These are phyloP conservation scores for Coemansia sp. DNA, from an alignment of 192 early-diverging fungal species.

Conservation along the genomic window DNA sequence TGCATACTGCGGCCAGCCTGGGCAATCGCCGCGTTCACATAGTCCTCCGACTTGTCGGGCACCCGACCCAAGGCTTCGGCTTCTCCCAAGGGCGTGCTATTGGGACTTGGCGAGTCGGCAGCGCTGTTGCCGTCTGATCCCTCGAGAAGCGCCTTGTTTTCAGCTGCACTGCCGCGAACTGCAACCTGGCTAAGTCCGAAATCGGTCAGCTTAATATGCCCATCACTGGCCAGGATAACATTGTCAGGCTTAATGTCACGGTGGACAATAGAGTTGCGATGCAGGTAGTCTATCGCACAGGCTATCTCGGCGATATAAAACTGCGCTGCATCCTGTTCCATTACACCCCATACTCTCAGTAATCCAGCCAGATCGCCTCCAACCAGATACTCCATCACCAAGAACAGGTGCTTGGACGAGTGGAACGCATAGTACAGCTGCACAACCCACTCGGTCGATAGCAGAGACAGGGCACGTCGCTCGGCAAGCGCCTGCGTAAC, in stretches of 20 bases:
- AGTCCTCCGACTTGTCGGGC: slow-evolving; percentile 33
- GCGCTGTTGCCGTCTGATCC: slow-evolving; percentile 14
- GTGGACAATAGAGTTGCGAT: slow-evolving; percentile 86
- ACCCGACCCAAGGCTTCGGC: slow-evolving; percentile 14
- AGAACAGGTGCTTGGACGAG: slow-evolving; percentile 79
- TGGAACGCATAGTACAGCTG: slow-evolving; percentile 92
- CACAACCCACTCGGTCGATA: slow-evolving; percentile 82
- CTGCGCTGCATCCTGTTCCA: slow-evolving; percentile 74
- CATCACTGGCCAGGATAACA: slow-evolving; percentile 80
- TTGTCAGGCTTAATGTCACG: slow-evolving; percentile 81
- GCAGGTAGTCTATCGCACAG: slow-evolving; percentile 87
- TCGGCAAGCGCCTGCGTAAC: slow-evolving; percentile 88
- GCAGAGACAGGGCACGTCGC: slow-evolving; percentile 75
- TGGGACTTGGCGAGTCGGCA: slow-evolving; percentile 15
- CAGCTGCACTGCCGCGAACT: slow-evolving; percentile 38
- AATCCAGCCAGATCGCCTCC: slow-evolving; percentile 83
- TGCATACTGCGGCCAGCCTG: slow-evolving; percentile 15
- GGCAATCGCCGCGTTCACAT: slow-evolving; percentile 27
- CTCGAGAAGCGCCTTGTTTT: slow-evolving; percentile 20
- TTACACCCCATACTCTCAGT: slow-evolving; percentile 67
- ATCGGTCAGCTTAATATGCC: slow-evolving; percentile 91
- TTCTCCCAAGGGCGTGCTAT: slow-evolving; percentile 17
- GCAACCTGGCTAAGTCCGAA: slow-evolving; percentile 90
- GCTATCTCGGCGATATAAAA: slow-evolving; percentile 92
- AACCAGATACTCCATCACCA: slow-evolving; percentile 90